Conservation (phyloP, 257 asterid genomes). For the Penstemon barbatus region DNA sequence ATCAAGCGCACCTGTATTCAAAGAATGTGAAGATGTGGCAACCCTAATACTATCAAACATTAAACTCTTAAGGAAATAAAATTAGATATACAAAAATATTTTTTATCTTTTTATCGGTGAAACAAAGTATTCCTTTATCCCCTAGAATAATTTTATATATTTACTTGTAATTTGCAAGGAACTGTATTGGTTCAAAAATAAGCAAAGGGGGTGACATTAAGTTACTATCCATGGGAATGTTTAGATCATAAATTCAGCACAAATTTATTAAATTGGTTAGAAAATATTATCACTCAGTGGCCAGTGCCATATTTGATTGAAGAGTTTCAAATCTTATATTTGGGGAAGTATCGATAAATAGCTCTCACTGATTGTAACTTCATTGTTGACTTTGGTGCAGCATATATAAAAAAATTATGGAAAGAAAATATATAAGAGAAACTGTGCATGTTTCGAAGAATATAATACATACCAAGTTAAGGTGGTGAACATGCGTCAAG, state of each 20-base stretch:
- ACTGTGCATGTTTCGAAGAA: conserved; percentile 4
- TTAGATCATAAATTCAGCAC: background rate
- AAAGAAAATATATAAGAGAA: background rate
- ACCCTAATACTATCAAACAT: too few relatives aligned
- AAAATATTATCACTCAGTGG: too few relatives aligned
- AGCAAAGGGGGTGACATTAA: background rate
- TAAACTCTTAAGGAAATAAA: too few relatives aligned
- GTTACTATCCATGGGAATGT: background rate
- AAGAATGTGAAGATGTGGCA: background rate
- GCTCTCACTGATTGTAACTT: background rate
- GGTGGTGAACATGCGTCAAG: conserved; percentile 94
- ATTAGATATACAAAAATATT: too few relatives aligned
- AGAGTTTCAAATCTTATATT: too few relatives aligned
- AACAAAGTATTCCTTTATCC: background rate
- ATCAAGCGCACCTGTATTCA: conserved; percentile 85
- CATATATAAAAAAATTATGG: background rate
- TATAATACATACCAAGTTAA: conserved; percentile 72
- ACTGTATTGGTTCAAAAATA: background rate
- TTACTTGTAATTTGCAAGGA: background rate
- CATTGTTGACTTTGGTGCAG: background rate
- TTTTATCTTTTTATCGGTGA: background rate
- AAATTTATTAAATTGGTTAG: too few relatives aligned
- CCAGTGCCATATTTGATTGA: too few relatives aligned
- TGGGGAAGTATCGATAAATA: background rate
- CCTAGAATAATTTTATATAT: background rate